These are phyloP conservation scores for Phytophthora citricola DNA, from an alignment of 352 stramenopile genomes.

Conservation along the genomic window DNA sequence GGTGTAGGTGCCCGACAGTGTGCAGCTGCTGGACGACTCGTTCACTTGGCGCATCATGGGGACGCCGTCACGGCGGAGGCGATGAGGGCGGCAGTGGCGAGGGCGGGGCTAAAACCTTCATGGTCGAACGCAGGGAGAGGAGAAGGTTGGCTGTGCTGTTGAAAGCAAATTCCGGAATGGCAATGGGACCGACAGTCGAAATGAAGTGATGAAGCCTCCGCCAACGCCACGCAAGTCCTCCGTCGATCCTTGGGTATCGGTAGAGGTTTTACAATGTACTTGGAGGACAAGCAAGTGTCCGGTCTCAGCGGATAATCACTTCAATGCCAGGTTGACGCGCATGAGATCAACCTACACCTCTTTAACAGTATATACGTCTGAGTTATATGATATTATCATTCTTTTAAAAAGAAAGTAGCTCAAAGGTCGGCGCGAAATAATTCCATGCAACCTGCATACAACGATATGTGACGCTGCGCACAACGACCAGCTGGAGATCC, in stretches of 20 bases:
- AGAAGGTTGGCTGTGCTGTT: neutral
- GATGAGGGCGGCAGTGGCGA: conserved; percentile 4
- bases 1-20: conserved; percentile 46
- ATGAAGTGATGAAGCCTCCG: neutral
- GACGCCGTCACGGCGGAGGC: conserved; percentile 4
- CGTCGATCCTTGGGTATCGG: neutral
- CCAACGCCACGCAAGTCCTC: neutral
- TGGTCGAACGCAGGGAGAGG: conserved; percentile 4
- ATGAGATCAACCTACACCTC: neutral
- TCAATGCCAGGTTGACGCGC: neutral
- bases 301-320: neutral
- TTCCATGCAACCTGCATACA: neutral
- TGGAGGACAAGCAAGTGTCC: neutral
- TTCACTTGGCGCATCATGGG: conserved; percentile 30
- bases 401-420: neutral
- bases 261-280: neutral
- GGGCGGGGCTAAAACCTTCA: conserved; percentile 25
- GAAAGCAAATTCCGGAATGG: neutral
- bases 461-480: neutral
- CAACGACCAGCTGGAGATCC: neutral
- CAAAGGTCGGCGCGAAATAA: neutral
- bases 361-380: neutral
- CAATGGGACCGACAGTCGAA: neutral
- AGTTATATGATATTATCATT: neutral
- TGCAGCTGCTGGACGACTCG: conserved; percentile 25